Evolutionary conservation across 2,329 filamentous ascomycete species (phyloP).

Genomic region (Ophiocordyceps camponoti-saundersi): DNA sequence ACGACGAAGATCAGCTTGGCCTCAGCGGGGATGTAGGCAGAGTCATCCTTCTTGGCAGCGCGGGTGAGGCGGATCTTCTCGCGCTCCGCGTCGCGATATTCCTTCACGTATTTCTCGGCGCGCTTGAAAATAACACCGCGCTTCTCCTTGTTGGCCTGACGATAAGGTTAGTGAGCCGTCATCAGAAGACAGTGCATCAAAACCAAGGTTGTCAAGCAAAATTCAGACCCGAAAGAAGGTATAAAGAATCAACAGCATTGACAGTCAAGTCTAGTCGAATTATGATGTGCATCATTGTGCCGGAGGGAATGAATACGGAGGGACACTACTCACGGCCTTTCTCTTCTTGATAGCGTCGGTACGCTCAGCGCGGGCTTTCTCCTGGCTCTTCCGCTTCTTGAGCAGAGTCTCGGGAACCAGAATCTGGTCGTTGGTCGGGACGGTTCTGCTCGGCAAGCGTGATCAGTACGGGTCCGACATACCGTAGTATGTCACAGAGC

Average conservation of each 20-base stretch:
- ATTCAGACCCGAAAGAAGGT: conserved; percentile 99
- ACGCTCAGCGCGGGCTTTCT: conserved; percentile 93
- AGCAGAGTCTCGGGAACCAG: conserved; percentile 97
- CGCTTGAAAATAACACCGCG: conserved; percentile 98
- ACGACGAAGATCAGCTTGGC: conserved; percentile 93
- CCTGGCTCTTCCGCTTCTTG: conserved; percentile 99
- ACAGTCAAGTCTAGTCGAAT: conserved; percentile 75
- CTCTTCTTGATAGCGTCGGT: conserved; percentile 65
- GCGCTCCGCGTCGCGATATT: conserved; percentile 96
- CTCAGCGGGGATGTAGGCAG: conserved; percentile 88
- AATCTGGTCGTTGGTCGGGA: conserved; percentile 88
- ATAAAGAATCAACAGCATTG: conserved; percentile 91
- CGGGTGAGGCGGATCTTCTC: conserved; percentile 93
- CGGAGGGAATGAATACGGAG: conserved; percentile 7
- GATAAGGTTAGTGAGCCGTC: conserved; percentile 16
- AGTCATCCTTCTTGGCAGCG: conserved; percentile 78
- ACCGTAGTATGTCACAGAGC: conserved; percentile 45
- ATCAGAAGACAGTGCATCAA: conserved; percentile 3
- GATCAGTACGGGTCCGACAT: conserved; percentile 67
- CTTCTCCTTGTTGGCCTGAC: conserved; percentile 95
- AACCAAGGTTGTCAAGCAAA: conserved; percentile 12
- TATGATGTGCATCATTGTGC: conserved; percentile 71
- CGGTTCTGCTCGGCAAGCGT: conserved; percentile 50
- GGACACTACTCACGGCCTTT: conserved; percentile 68
- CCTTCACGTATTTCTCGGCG: conserved; percentile 98